A percentile compares a stretch with the other conserved stretches of the same genome.
phyloP scores from a whole-genome alignment of 2,329 filamentous ascomycete species.

The Ophiostoma perfectum region DNA sequence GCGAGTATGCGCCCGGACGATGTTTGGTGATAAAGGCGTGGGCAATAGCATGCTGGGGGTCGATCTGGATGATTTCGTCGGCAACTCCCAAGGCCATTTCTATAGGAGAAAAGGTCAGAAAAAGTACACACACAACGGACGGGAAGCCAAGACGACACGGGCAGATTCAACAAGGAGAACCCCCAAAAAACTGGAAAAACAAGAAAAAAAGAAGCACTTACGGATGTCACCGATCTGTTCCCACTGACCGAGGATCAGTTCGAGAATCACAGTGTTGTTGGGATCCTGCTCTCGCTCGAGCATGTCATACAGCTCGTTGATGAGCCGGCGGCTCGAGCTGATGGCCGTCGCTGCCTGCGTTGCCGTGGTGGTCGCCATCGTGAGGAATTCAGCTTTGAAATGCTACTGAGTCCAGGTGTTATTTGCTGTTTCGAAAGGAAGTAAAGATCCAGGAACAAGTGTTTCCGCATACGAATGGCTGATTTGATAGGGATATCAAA shows the following conservation, averaged over 20 bases:
- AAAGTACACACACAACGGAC: neutral
- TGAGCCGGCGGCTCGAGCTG: constrained; percentile 12
- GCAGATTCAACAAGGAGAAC: neutral
- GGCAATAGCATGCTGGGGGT: constrained; percentile 18
- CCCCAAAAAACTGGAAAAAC: neutral
- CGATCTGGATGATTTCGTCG: constrained; percentile 23
- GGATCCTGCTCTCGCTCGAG: constrained; percentile 21
- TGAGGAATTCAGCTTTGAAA: neutral
- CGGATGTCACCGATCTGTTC: constrained; percentile 20
- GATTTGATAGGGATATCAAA: neutral
- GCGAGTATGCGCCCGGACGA: neutral
- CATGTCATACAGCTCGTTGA: constrained; percentile 25
- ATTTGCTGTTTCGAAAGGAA: neutral
- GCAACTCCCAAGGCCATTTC: constrained; percentile 22
- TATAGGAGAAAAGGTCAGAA: neutral
- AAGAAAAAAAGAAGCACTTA: neutral
- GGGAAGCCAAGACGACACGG: neutral
- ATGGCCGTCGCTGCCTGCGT: neutral
- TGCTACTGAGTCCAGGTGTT: neutral
- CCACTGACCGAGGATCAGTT: constrained; percentile 26
- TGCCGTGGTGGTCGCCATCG: neutral
- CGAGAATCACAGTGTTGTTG: constrained; percentile 20
- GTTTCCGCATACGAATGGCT: neutral
- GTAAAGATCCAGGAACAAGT: neutral
- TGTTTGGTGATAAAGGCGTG: constrained; percentile 6